Conservation (phyloP, 108 stramenopile genomes). For the Cyclotella cryptica region DNA sequence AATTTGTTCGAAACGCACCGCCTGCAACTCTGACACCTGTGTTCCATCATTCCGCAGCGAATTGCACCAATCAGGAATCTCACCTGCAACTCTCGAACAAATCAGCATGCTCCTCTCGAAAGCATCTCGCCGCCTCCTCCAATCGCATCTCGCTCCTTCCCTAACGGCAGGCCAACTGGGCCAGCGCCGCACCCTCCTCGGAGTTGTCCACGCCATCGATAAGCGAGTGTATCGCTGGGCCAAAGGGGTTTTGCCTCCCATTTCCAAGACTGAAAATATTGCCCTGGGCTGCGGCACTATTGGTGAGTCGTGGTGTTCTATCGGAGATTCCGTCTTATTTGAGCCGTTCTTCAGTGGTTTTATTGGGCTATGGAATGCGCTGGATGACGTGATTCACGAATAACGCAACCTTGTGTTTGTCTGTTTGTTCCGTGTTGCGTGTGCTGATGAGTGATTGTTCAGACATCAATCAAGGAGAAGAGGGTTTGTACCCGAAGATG, state of each 20-base stretch:
- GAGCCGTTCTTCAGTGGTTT: too few species aligned
- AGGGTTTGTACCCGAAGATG: not conserved
- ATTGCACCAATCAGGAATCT: not conserved
- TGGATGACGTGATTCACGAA: too few species aligned
- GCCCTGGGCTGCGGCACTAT: constrained; percentile 97
- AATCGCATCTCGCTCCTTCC: not conserved
- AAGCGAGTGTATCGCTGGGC: constrained; percentile 88
- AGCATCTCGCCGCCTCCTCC: not conserved
- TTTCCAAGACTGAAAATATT: constrained; percentile 95
- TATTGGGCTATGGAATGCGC: too few species aligned
- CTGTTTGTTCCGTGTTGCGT: too few species aligned
- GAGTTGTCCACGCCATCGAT: constrained; percentile 80
- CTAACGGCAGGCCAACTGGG: constrained; percentile 23
- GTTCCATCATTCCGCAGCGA: not conserved
- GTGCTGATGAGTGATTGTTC: too few species aligned
- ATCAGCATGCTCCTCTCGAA: not conserved
- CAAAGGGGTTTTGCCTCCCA: constrained; percentile 91
- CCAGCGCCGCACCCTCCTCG: constrained; percentile 70
- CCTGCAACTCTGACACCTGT: too few species aligned
- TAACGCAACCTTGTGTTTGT: too few species aligned
- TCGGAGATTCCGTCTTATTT: too few species aligned
- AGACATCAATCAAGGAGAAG: too few species aligned
- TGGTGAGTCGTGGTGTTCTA: constrained; percentile 54
- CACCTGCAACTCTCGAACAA: not conserved
- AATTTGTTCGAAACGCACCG: too few species aligned